These are phyloP conservation scores for Thamnidium elegans DNA, from an alignment of 192 early-diverging fungal species.

Conservation along the genomic window DNA sequence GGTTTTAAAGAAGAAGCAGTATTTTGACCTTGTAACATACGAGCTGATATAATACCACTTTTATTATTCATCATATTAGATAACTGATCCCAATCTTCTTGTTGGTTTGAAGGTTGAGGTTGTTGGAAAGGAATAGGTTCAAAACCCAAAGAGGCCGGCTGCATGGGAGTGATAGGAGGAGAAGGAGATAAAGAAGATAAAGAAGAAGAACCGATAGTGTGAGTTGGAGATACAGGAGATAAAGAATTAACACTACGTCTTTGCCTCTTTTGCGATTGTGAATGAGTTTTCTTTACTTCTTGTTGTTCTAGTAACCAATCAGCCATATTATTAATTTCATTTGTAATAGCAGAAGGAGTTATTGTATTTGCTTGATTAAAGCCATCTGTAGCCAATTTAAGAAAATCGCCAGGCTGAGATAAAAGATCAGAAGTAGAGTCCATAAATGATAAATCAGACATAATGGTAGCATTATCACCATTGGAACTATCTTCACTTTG, in stretches of 20 bases:
- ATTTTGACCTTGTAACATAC: conserved; percentile 6
- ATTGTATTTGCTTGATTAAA: not conserved
- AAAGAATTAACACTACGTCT: conserved; percentile 2
- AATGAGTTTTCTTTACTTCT: not conserved
- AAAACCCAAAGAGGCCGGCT: conserved; percentile 14
- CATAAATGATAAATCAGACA: conserved; percentile 10
- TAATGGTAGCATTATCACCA: not conserved
- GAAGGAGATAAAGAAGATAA: conserved; percentile 26
- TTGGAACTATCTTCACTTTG: not conserved
- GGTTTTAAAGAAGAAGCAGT: conserved; percentile 15
- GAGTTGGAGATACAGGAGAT: conserved; percentile 9
- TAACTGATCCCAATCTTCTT: conserved; percentile 15
- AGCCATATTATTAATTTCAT: conserved; percentile 12
- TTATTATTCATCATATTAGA: not conserved
- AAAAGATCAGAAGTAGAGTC: not conserved
- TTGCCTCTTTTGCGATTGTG: conserved; percentile 10
- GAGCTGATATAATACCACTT: not conserved
- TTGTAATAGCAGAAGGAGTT: conserved; percentile 7
- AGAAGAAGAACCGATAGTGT: conserved; percentile 6
- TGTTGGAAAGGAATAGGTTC: conserved; percentile 13
- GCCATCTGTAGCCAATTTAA: not conserved
- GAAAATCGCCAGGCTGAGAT: not conserved
- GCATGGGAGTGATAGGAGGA: conserved; percentile 29
- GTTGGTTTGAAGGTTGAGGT: conserved; percentile 10
- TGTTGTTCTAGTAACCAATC: conserved; percentile 16